Conservation (phyloP, 805 yeast species). For the Myxozyma sirexii region DNA sequence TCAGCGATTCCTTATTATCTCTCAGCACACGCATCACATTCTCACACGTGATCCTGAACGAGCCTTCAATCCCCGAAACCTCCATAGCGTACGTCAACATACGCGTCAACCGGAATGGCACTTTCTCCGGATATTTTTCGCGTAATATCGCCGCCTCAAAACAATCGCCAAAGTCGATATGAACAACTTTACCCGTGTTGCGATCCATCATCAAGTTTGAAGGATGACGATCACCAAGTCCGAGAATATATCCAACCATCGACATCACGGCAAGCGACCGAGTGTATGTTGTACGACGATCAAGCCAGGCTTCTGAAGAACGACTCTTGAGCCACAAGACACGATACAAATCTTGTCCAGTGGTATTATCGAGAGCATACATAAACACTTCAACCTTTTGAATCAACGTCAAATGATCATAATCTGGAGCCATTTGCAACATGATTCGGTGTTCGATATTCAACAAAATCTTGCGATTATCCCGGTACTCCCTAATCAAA, state of each 20-base stretch:
- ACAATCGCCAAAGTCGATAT: slow-evolving; percentile 98
- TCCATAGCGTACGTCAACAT: slow-evolving; percentile 99
- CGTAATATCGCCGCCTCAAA: slow-evolving; percentile 96
- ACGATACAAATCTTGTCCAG: slow-evolving; percentile 94
- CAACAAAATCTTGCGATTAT: slow-evolving; percentile 80
- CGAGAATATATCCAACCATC: slow-evolving; percentile 96
- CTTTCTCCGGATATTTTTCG: slow-evolving; percentile 97
- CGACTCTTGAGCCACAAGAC: slow-evolving; percentile 95
- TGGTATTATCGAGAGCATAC: slow-evolving; percentile 89
- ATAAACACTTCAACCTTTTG: slow-evolving; percentile 97
- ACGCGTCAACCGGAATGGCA: slow-evolving; percentile 93
- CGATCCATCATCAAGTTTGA: slow-evolving; percentile 94
- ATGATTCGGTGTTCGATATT: slow-evolving; percentile 94
- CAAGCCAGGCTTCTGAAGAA: slow-evolving; percentile 97
- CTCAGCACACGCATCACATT: slow-evolving; percentile 94
- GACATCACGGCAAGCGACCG: slow-evolving; percentile 98
- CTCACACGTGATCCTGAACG: slow-evolving; percentile 93
- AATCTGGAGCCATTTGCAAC: slow-evolving; percentile 98
- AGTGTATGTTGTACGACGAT: slow-evolving; percentile 93
- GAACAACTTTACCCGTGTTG: slow-evolving; percentile 92
- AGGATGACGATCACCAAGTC: slow-evolving; percentile 97
- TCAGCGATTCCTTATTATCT: slow-evolving; percentile 90
- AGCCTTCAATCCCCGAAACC: slow-evolving; percentile 97
- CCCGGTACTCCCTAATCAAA: slow-evolving; percentile 88
- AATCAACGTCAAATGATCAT: slow-evolving; percentile 81